Base-by-base conservation (phyloP, 139 green algal species). In the Mesotaenium endlicherianum region DNA sequence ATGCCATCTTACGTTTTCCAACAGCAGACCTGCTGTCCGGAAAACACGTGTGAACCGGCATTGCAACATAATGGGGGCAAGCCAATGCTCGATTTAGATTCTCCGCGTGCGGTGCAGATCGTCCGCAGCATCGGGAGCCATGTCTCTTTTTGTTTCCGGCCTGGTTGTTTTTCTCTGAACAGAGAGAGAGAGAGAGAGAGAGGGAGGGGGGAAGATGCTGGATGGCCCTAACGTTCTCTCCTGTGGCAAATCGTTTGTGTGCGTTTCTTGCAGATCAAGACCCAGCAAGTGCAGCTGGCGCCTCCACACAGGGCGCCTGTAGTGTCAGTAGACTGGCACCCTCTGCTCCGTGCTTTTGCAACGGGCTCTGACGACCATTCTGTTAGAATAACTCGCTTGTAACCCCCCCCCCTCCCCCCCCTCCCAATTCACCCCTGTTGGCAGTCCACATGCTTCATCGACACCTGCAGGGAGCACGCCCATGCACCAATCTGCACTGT, bases 291-390 rank as follows among this genome's bases (percentile, higher is more conserved):
- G 31, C 34, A 47, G 38, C 0, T 2, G 31, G 71, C 71, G 34
- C 20, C 71, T 20, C 20, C 34, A 1, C 71, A 80, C 30, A 39
- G 38, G 30, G 71, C 45, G 34, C 38, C 71, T 0, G 71, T 80
- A 16, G 57, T 39, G 4, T 68, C 71, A 41, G 71, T 80, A 6
- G 71, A 80, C 55, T 80, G 71, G 71, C 71, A 80, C 36, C 71
- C 71, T 20, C n/a, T 55, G 1, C 16, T 40, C 1, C 71, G 20
- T 3, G 38, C 55, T 20, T 80, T 80, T 58, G 34, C 55, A 5
- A 68, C 71, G 0, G 71, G 45, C 14, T 80, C 71, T 3, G 55
- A 36, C 11, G 71, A 80, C 0, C 71, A 80, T 26, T 40, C 71
- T 2, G 71, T 80, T 47, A 36, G 43, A 47, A 38, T 72, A 14